Evolutionary conservation across 805 yeast species (phyloP), one percentile per base, ranked within the genome.

Genomic region (Kurtzmaniella fragi): DNA sequence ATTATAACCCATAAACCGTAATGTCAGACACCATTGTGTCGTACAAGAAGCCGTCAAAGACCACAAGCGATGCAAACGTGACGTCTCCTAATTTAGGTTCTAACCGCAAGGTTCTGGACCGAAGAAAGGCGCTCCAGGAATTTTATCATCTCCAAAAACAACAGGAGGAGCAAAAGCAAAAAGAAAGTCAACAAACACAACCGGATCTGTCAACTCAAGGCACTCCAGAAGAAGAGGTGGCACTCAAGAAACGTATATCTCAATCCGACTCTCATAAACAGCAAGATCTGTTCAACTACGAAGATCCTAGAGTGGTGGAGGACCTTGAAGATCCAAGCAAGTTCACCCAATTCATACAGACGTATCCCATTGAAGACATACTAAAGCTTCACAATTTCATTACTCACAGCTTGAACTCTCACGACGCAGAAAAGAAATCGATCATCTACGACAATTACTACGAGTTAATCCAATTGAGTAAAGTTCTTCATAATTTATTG

Each of bases 381-480:
- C 47, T 64, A 23, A 54, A 52, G 42, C 49, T 57, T 23, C 42
- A 68, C 32, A 64, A 63, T 44, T 34, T 50, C 12, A 63, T 77
- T 7, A 67, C 71, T 17, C 65, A 65, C 25, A 64, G 67, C 37
- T 61, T 78, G 40, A 76, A 74, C 42, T 56, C 75, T 12, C 77
- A 73, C 37, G 80, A 77, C 43, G 73, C 77, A 49, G 78, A 76
- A 34, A 80, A 81, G 45, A 83, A 83, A 49, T 76, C 84, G 23
- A 81, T 83, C 31, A 80, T 83, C 9, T 83, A 83, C 57, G 85
- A 83, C 56, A 83, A 83, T 51, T 83, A 83, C 64, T 81, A 78
- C 54, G 90, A 83, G 44, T 61, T 83, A 46, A 81, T 83, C 51
- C 80, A 80, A 49, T 73, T 83, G 42, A 81, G 78, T 48, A 76